Conservation (phyloP, 129 eudicot species). For the Escallonia herrerae region DNA sequence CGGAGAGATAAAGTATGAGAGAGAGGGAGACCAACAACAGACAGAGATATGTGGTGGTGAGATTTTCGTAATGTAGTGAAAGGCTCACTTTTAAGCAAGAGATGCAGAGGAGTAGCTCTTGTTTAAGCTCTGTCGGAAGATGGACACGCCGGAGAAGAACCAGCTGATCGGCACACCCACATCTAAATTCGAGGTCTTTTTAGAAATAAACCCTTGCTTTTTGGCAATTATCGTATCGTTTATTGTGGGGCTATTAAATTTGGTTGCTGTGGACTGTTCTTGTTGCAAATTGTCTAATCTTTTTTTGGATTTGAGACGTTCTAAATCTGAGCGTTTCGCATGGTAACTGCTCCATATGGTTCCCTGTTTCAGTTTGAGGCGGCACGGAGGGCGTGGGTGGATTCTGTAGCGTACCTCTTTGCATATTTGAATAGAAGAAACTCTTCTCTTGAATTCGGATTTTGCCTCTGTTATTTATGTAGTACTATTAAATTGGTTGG, state of each 20-base stretch:
- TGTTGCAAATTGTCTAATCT: not conserved
- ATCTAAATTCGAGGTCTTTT: slow-evolving; percentile 1
- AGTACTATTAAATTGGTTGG: too few relatives aligned
- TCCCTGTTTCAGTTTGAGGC: not conserved
- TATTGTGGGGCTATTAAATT: not conserved
- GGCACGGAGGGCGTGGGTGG: too few relatives aligned
- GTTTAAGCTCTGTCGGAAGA: not conserved
- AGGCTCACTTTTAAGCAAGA: too few relatives aligned
- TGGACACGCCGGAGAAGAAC: not conserved
- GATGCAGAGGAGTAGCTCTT: not conserved
- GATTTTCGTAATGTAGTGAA: too few relatives aligned
- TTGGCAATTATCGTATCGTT: not conserved
- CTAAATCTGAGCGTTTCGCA: not conserved
- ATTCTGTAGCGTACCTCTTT: too few relatives aligned
- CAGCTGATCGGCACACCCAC: not conserved
- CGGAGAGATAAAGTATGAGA: not conserved
- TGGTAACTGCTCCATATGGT: not conserved
- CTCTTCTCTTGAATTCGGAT: too few relatives aligned
- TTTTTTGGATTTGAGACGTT: not conserved
- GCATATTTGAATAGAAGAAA: too few relatives aligned
- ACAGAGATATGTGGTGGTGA: too few relatives aligned
- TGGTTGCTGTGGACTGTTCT: not conserved
- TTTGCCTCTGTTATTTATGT: too few relatives aligned
- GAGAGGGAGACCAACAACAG: not conserved
- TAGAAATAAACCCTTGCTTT: not conserved